phyloP scores from a whole-genome alignment of 2,329 filamentous ascomycete genomes.

The Colletotrichum tanaceti region DNA sequence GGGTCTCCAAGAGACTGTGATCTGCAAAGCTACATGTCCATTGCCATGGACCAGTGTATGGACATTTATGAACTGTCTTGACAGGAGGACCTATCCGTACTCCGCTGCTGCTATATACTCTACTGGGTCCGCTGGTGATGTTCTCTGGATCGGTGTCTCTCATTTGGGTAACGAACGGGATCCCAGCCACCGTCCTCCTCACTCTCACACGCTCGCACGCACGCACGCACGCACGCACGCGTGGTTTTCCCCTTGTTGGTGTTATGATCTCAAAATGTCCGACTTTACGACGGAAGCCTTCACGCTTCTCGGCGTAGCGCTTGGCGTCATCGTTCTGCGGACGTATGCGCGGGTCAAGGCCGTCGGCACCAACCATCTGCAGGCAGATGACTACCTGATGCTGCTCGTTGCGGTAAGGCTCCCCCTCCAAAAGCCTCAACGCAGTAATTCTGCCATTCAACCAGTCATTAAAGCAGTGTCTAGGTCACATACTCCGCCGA shows the following conservation, averaged over 20 bases:
- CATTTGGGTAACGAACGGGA: background rate
- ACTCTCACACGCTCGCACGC: background rate
- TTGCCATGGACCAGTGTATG: background rate
- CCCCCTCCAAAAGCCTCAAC: slow-evolving; percentile 19
- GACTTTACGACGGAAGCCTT: slow-evolving; percentile 50
- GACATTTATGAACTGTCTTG: background rate
- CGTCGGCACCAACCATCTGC: slow-evolving; percentile 62
- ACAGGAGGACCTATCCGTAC: background rate
- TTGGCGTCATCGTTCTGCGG: slow-evolving; percentile 62
- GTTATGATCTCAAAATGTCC: slow-evolving; percentile 30
- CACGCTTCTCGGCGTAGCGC: slow-evolving; percentile 62
- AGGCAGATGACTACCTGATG: slow-evolving; percentile 65
- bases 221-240: no score
- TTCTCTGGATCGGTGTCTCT: background rate
- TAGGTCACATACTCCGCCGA: slow-evolving; percentile 42
- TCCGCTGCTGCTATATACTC: slow-evolving; percentile 21
- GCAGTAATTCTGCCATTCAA: background rate
- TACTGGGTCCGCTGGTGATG: background rate
- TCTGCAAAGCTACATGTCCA: slow-evolving; percentile 12
- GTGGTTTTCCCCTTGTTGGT: no score
- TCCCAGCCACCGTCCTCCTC: background rate
- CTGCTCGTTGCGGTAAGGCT: slow-evolving; percentile 42
- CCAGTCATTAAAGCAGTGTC: background rate
- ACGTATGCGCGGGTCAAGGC: slow-evolving; percentile 60
- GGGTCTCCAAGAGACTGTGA: slow-evolving; percentile 12